Evolutionary conservation across 306 rosid species (phyloP).

Genomic region (Pyrus betulifolia): DNA sequence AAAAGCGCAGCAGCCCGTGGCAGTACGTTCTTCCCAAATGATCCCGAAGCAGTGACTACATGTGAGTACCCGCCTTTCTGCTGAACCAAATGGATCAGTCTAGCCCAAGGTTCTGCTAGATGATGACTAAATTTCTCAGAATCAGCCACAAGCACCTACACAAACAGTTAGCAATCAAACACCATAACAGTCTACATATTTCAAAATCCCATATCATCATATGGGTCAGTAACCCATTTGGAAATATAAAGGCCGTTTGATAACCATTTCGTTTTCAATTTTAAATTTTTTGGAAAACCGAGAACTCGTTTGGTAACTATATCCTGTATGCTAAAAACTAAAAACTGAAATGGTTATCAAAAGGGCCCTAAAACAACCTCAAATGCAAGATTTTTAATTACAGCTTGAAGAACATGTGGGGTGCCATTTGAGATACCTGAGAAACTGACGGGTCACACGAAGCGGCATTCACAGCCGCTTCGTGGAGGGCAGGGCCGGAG

Average conservation of each 20-base stretch:
- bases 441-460: constrained; percentile 66
- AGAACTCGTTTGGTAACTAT: too few relatives aligned
- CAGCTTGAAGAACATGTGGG: background rate
- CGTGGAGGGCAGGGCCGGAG: constrained; percentile 63
- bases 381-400: background rate
- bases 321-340: too few relatives aligned
- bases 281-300: too few relatives aligned
- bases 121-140: constrained; percentile 57
- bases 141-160: constrained; percentile 81
- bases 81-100: constrained; percentile 65
- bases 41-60: constrained; percentile 64
- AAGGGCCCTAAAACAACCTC: background rate
- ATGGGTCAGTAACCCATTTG: background rate
- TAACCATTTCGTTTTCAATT: too few relatives aligned
- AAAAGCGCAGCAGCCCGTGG: constrained; percentile 81
- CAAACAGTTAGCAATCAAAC: constrained; percentile 1
- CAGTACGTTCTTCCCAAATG: constrained; percentile 80
- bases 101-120: constrained; percentile 87
- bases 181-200: background rate
- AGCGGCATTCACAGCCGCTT: constrained; percentile 76
- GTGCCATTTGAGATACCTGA: constrained; percentile 26
- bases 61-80: constrained; percentile 66
- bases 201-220: background rate
- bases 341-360: background rate
- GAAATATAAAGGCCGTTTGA: background rate